These are phyloP conservation scores for Podospora bellae-mahoneyi DNA, from an alignment of 495 filamentous ascomycete genomes.

Conservation along the genomic window DNA sequence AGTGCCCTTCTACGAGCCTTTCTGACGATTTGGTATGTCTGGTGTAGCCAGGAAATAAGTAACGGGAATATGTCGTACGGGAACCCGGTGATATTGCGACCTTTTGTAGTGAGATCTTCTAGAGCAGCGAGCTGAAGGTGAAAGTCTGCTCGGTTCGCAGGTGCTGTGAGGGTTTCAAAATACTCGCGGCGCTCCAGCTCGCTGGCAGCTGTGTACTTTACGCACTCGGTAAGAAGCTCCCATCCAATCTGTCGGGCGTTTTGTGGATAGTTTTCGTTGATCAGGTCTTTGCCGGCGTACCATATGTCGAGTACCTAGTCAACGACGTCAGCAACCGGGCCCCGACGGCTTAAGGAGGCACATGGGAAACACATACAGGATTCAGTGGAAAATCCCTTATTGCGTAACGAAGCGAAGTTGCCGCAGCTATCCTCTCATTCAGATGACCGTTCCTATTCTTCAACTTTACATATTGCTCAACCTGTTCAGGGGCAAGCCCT, in stretches of 20 bases:
- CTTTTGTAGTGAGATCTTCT: constrained; percentile 58
- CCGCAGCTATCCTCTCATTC: constrained; percentile 52
- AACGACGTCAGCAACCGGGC: constrained; percentile 9
- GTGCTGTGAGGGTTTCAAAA: constrained; percentile 56
- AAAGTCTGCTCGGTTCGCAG: constrained; percentile 55
- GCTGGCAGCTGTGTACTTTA: constrained; percentile 55
- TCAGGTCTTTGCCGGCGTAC: constrained; percentile 61
- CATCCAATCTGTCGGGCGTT: constrained; percentile 56
- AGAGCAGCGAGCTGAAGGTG: constrained; percentile 61
- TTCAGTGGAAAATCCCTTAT: constrained; percentile 57
- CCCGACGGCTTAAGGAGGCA: neutral
- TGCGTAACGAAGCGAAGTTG: constrained; percentile 51
- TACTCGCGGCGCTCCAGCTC: constrained; percentile 63
- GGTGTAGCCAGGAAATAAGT: constrained; percentile 55
- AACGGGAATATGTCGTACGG: constrained; percentile 59
- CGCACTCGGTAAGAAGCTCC: constrained; percentile 62
- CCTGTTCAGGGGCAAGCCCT: constrained; percentile 40
- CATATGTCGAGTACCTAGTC: constrained; percentile 53
- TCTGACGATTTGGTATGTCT: constrained; percentile 53
- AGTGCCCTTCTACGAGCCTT: constrained; percentile 45
- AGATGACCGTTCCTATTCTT: constrained; percentile 48
- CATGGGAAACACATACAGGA: constrained; percentile 37
- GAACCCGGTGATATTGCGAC: constrained; percentile 61
- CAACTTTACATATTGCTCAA: constrained; percentile 43
- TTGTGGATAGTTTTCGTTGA: constrained; percentile 51